Evolutionary conservation across 164 flowering plant species (phyloP).

Genomic region (Cinnamomum chago): DNA sequence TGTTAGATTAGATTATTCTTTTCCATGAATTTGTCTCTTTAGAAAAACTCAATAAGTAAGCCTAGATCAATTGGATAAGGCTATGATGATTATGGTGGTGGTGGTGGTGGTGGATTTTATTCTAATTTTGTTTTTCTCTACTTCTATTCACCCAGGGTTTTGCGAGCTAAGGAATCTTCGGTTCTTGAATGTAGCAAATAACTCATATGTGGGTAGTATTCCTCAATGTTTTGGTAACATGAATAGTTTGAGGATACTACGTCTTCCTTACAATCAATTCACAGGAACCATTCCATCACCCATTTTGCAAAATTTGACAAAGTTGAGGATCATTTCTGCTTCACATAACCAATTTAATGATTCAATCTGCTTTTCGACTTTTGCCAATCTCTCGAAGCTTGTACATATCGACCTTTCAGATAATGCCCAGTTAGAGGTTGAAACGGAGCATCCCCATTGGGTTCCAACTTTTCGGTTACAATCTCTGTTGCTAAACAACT

Average conservation of each 20-base stretch:
- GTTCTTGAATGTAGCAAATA: neutral
- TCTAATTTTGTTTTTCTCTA: neutral
- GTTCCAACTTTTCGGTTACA: neutral
- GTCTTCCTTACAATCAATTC: neutral
- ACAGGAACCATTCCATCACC: neutral
- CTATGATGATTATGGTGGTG: too few species aligned
- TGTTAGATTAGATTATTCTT: too few species aligned
- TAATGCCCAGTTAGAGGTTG: neutral
- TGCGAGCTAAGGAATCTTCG: neutral
- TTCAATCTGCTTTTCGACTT: neutral
- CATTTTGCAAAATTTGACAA: neutral
- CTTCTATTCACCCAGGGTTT: neutral
- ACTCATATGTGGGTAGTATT: neutral
- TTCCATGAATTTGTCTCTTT: too few species aligned
- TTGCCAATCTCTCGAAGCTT: constrained; percentile 4
- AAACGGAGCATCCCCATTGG: constrained; percentile 1
- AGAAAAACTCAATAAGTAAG: too few species aligned
- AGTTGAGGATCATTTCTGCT: neutral
- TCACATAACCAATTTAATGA: neutral
- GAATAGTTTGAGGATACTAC: neutral
- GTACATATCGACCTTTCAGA: neutral
- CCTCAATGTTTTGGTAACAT: neutral
- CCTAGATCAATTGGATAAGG: too few species aligned
- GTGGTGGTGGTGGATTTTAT: too few species aligned
- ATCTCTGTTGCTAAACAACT: neutral